Conservation (phyloP, 164 flowering plant genomes). For the Warburgia ugandensis region DNA sequence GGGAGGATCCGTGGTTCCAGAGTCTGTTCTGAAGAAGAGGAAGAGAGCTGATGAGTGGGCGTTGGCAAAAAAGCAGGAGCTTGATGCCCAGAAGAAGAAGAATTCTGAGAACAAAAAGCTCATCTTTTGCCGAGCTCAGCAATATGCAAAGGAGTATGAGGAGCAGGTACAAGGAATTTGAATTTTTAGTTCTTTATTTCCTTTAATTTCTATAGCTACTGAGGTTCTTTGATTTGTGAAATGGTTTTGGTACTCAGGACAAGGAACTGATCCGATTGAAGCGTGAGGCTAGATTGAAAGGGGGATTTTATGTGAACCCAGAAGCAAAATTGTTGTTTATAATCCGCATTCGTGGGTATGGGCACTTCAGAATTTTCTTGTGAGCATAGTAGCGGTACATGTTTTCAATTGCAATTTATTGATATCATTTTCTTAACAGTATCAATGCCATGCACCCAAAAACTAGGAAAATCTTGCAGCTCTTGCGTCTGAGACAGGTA, state of each 20-base stretch:
- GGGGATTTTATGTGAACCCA: constrained; percentile 54
- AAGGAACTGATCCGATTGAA: constrained; percentile 31
- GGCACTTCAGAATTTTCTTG: not conserved
- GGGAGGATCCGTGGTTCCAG: constrained; percentile 33
- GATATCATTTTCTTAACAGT: constrained; percentile 19
- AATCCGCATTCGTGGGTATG: constrained; percentile 56
- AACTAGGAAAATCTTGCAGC: constrained; percentile 54
- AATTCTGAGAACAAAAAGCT: constrained; percentile 38
- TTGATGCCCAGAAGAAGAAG: constrained; percentile 34
- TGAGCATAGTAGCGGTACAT: not conserved
- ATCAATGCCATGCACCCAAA: constrained; percentile 71
- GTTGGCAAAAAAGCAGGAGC: constrained; percentile 28
- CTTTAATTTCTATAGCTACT: too few relatives aligned
- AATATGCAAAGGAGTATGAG: constrained; percentile 37
- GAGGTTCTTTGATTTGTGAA: not conserved
- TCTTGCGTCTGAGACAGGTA: constrained; percentile 57
- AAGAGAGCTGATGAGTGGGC: constrained; percentile 58
- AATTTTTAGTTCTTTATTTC: too few relatives aligned
- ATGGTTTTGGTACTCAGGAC: constrained; percentile 6
- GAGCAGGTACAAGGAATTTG: too few relatives aligned
- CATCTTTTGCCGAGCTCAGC: constrained; percentile 39
- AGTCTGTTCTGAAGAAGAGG: constrained; percentile 50
- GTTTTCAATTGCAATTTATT: not conserved
- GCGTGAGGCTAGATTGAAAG: constrained; percentile 35
- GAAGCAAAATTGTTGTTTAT: constrained; percentile 57